Percentiles rank a stretch among this genome's conserved stretches.
phyloP scores from a whole-genome alignment of 1,139 yeast species.

The Suhomyces chickasaworum region DNA sequence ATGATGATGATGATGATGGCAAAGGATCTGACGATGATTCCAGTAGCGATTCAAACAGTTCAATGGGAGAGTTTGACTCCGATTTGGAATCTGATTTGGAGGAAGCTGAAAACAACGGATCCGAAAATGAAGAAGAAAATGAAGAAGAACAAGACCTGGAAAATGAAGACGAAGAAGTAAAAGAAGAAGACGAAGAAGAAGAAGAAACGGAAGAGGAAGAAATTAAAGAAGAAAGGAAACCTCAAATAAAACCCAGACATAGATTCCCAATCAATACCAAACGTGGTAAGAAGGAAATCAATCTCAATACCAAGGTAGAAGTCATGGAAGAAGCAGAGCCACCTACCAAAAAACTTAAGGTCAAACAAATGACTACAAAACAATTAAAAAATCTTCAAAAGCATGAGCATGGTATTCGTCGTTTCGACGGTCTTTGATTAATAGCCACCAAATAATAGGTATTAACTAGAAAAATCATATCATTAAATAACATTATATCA shows the following conservation, averaged over 20 bases:
- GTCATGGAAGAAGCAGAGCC: constrained; percentile 12
- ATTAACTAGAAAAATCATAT: too few species aligned
- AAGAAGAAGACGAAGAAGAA: constrained; percentile 11
- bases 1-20: constrained; percentile 7
- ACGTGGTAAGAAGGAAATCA: constrained; percentile 10
- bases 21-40: background rate
- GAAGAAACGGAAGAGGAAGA: constrained; percentile 22
- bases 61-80: constrained; percentile 10
- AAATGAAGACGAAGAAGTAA: constrained; percentile 13
- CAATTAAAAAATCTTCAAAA: constrained; percentile 51
- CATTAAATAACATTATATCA: too few species aligned
- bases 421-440: constrained; percentile 64
- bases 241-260: constrained; percentile 7
- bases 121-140: background rate
- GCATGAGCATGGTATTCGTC: constrained; percentile 67
- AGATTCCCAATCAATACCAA: background rate
- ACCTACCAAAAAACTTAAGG: constrained; percentile 31
- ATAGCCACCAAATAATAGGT: too few species aligned
- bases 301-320: constrained; percentile 12
- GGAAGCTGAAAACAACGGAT: constrained; percentile 2
- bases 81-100: constrained; percentile 19
- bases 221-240: constrained; percentile 20
- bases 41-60: constrained; percentile 1
- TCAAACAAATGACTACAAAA: constrained; percentile 45
- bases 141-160: constrained; percentile 15